These are phyloP conservation scores for Zygosaccharomyces kombuchaensis DNA, from an alignment of 805 yeast species.

Conservation along the genomic window DNA sequence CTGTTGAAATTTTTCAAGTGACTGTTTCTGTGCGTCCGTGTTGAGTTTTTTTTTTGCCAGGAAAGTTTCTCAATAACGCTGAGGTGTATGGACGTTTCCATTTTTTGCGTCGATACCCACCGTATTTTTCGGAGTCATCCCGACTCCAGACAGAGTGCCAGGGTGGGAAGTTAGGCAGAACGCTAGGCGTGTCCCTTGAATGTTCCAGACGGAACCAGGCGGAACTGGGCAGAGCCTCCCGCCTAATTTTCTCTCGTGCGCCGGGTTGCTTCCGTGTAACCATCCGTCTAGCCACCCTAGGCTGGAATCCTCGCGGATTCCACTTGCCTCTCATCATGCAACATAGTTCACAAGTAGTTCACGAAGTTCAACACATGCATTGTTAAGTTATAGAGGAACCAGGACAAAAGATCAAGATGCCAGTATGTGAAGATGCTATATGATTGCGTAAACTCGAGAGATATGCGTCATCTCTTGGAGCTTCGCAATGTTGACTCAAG, in stretches of 20 bases:
- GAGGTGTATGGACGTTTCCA: conserved; percentile 3
- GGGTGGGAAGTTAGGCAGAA: neutral
- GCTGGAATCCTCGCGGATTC: neutral
- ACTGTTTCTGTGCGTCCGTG: conserved; percentile 7
- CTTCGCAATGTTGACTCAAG: neutral
- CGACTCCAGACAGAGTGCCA: neutral
- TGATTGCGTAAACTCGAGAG: neutral
- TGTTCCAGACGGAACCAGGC: neutral
- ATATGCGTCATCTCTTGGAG: neutral
- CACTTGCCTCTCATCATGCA: neutral
- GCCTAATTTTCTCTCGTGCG: neutral
- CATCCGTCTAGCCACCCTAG: too few species aligned
- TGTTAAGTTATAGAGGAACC: neutral
- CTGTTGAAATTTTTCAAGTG: conserved; percentile 10
- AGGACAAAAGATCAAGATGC: conserved; percentile 34
- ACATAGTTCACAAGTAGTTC: neutral
- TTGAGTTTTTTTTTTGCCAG: neutral
- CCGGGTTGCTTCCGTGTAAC: too few species aligned
- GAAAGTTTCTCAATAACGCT: neutral
- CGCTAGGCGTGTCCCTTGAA: too few species aligned
- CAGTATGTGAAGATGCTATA: conserved; percentile 36
- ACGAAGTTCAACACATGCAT: neutral
- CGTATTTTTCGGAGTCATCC: neutral
- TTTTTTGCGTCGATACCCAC: conserved; percentile 1
- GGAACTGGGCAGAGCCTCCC: neutral